Evolutionary conservation across 306 rosid genomes (phyloP).

Genomic region (Corylus heterophylla): DNA sequence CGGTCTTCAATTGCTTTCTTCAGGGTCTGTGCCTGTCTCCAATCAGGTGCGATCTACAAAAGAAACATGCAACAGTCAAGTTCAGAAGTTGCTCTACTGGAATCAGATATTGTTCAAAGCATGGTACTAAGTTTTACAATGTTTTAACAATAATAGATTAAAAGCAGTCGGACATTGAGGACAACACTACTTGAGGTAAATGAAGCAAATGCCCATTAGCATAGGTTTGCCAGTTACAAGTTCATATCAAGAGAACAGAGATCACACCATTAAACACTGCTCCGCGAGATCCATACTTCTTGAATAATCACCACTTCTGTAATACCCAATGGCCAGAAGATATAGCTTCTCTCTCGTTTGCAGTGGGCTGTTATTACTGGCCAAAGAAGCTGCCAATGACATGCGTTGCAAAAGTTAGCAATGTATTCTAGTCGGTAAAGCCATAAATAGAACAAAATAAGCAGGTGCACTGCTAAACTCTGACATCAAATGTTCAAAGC

Average conservation of each 20-base stretch:
- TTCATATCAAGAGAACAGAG: background rate
- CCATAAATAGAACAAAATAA: background rate
- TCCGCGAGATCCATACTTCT: constrained; percentile 74
- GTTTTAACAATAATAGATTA: background rate
- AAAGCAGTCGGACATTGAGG: constrained; percentile 4
- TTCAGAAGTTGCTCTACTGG: background rate
- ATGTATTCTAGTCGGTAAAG: background rate
- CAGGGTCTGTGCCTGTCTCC: constrained; percentile 86
- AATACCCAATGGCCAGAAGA: constrained; percentile 82
- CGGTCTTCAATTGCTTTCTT: constrained; percentile 58
- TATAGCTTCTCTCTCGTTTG: constrained; percentile 84
- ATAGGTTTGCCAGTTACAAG: constrained; percentile 1
- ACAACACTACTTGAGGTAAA: background rate
- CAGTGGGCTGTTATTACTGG: constrained; percentile 46
- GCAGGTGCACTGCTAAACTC: background rate
- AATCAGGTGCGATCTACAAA: constrained; percentile 85
- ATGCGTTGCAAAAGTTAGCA: constrained; percentile 2
- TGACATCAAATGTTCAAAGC: background rate
- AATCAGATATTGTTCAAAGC: background rate
- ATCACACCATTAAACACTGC: constrained; percentile 65
- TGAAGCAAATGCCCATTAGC: constrained; percentile 7
- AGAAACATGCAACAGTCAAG: constrained; percentile 10
- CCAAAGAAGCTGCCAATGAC: constrained; percentile 62
- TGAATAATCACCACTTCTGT: constrained; percentile 64
- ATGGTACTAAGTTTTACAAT: background rate